Evolutionary conservation across 2,329 filamentous ascomycete species (phyloP).

Genomic region (Phaeoacremonium minimum): DNA sequence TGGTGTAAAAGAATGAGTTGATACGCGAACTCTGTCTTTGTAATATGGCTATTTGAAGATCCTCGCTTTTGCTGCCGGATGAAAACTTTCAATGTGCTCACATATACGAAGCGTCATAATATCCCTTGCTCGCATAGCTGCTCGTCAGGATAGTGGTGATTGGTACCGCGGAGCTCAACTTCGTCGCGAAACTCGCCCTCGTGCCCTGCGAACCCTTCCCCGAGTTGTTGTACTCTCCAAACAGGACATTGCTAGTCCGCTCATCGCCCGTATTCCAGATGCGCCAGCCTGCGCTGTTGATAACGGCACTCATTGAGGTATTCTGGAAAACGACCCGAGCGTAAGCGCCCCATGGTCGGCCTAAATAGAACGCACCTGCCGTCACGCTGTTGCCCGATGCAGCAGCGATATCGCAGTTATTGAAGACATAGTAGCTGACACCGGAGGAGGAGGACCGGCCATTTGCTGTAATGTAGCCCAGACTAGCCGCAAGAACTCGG

Average conservation of each 20-base stretch:
- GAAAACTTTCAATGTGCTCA: constrained; percentile 6
- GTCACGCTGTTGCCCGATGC: constrained; percentile 29
- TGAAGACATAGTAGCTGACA: constrained; percentile 40
- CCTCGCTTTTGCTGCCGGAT: too few relatives aligned
- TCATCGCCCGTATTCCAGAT: constrained; percentile 45
- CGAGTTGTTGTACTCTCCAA: constrained; percentile 55
- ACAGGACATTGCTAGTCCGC: constrained; percentile 48
- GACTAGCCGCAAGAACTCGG: constrained; percentile 23
- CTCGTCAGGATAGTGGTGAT: constrained; percentile 22
- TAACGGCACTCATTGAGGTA: constrained; percentile 45
- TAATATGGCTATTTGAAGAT: too few relatives aligned
- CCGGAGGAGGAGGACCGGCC: constrained; percentile 30
- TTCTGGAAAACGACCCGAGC: constrained; percentile 44
- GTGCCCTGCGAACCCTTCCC: constrained; percentile 50
- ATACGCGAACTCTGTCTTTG: too few relatives aligned
- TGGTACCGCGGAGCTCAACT: constrained; percentile 26
- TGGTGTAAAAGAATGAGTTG: too few relatives aligned
- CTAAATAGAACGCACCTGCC: constrained; percentile 38
- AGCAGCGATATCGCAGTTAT: constrained; percentile 36
- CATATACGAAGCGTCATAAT: constrained; percentile 21
- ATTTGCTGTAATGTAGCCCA: constrained; percentile 37
- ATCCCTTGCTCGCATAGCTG: constrained; percentile 16
- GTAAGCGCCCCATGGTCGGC: constrained; percentile 41
- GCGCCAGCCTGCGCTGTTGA: constrained; percentile 56
- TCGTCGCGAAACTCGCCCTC: constrained; percentile 38